Evolutionary conservation across 768 basidiomycete genomes (phyloP).

Genomic region (Tylopilus cervinicoccineus): DNA sequence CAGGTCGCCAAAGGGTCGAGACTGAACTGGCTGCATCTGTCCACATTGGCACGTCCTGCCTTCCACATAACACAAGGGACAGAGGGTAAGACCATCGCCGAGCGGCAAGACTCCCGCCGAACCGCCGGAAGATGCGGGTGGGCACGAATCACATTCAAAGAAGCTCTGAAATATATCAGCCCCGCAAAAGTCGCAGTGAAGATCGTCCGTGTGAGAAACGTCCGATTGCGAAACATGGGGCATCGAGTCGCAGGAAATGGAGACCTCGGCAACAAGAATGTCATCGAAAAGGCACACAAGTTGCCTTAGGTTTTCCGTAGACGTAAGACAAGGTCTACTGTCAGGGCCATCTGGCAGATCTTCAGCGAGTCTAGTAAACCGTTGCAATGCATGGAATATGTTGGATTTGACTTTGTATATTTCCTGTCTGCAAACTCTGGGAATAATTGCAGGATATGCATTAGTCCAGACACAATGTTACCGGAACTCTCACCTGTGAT

Average conservation of each 20-base stretch:
- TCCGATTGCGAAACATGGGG: conserved; percentile 28
- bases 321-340: not conserved
- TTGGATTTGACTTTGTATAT: conserved; percentile 71
- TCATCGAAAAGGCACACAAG: conserved; percentile 48
- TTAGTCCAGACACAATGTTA: not conserved
- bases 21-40: conserved; percentile 59
- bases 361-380: conserved; percentile 24
- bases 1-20: conserved; percentile 46
- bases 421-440: conserved; percentile 76
- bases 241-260: conserved; percentile 32
- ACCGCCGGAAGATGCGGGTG: conserved; percentile 14
- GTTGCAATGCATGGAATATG: conserved; percentile 51
- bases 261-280: conserved; percentile 44
- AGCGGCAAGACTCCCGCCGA: conserved; percentile 16
- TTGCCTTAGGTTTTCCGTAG: conserved; percentile 25
- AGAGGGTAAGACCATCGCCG: conserved; percentile 52
- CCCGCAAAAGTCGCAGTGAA: conserved; percentile 75
- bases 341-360: not conserved
- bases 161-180: conserved; percentile 80
- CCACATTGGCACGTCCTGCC: conserved; percentile 69
- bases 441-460: not conserved
- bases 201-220: conserved; percentile 23
- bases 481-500: conserved; percentile 53
- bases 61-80: conserved; percentile 71
- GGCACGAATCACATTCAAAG: conserved; percentile 63